phyloP scores from a whole-genome alignment of 164 flowering plant genomes.

The Vitis cinerea region DNA sequence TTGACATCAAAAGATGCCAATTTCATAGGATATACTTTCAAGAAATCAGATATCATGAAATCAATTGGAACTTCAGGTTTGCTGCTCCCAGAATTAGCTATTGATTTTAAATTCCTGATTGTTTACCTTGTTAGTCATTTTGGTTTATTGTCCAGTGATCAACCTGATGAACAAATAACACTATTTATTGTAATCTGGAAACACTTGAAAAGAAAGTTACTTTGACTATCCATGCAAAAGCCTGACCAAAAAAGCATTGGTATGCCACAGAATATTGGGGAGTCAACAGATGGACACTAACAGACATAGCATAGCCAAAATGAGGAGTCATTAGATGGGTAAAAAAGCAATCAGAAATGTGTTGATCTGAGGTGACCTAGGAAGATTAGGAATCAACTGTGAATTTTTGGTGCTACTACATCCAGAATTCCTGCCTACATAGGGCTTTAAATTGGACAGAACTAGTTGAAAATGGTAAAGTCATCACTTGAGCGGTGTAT shows the following conservation, averaged over 20 bases:
- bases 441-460: too few species aligned
- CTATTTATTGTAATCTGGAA: neutral
- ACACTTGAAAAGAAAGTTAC: too few species aligned
- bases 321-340: too few species aligned
- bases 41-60: slow-evolving; percentile 70
- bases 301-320: neutral
- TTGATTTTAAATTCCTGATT: neutral
- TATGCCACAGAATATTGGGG: too few species aligned
- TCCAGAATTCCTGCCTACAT: too few species aligned
- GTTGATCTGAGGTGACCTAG: too few species aligned
- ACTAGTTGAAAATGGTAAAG: too few species aligned
- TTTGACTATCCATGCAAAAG: neutral
- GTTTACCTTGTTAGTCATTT: neutral
- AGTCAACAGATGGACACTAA: neutral
- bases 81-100: neutral
- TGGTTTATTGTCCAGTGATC: neutral
- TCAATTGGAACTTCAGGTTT: slow-evolving; percentile 70
- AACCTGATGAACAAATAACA: neutral
- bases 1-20: slow-evolving; percentile 84
- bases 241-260: neutral
- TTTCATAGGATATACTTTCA: slow-evolving; percentile 82
- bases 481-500: too few species aligned
- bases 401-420: too few species aligned
- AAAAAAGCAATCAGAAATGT: too few species aligned
- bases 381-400: too few species aligned